Percentiles rank a stretch among this genome's conserved stretches.
Evolutionary conservation across 305 asterid species (phyloP).

Genomic region (Fraxinus nigra): DNA sequence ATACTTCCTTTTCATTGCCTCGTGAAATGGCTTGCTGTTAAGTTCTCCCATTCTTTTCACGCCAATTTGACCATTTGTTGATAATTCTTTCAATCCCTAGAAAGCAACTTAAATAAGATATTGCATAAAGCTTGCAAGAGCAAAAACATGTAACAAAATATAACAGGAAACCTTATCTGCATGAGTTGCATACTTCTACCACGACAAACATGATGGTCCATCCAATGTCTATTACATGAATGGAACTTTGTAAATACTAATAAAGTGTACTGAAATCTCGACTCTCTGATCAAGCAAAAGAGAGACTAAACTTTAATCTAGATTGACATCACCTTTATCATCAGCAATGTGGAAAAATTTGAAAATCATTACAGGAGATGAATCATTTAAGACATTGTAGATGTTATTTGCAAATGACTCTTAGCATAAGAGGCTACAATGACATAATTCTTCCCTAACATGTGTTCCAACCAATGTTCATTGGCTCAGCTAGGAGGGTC

Average conservation of each 20-base stretch:
- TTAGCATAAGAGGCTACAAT: neutral
- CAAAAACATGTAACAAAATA: neutral
- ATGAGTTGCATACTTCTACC: constrained; percentile 11
- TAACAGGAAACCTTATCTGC: constrained; percentile 11
- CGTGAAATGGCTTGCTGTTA: constrained; percentile 73
- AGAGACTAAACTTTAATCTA: neutral
- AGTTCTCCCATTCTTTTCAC: constrained; percentile 96
- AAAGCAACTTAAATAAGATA: constrained; percentile 27
- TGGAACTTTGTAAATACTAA: neutral
- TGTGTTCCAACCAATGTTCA: neutral
- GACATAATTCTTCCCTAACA: neutral
- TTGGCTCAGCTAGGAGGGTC: neutral
- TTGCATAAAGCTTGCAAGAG: constrained; percentile 13
- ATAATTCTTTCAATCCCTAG: constrained; percentile 64
- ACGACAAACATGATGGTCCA: constrained; percentile 6
- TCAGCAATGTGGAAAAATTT: neutral
- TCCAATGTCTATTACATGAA: neutral
- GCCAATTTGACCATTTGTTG: constrained; percentile 50
- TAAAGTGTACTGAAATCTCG: neutral
- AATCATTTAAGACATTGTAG: neutral
- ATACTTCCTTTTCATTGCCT: constrained; percentile 77
- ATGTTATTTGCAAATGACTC: neutral
- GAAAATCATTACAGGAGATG: neutral
- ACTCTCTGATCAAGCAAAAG: neutral
- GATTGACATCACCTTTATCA: neutral